phyloP scores from a whole-genome alignment of 225 moss, liverwort and hornwort species.

The Neckera pumila region DNA sequence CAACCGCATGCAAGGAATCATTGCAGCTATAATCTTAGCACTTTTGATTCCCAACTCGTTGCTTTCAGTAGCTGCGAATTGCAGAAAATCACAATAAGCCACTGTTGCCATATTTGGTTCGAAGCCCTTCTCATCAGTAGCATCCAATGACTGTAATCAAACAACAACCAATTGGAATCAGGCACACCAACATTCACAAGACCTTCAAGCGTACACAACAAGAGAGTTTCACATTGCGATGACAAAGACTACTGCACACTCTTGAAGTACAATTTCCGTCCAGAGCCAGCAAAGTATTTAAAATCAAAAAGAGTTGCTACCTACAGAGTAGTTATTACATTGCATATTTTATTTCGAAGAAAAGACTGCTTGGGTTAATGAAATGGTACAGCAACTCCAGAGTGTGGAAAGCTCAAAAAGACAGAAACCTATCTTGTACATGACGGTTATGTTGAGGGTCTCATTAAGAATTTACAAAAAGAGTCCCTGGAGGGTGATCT shows the following conservation, averaged over 20 bases:
- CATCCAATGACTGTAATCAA: slow-evolving; percentile 24
- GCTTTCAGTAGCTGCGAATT: slow-evolving; percentile 32
- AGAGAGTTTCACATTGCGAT: background rate
- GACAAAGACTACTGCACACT: background rate
- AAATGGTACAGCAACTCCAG: background rate
- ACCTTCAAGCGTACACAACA: background rate
- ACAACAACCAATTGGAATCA: background rate
- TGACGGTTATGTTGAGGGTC: background rate
- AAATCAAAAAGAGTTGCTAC: background rate
- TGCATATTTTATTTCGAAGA: background rate
- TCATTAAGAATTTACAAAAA: background rate
- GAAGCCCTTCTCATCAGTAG: background rate
- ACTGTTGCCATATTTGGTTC: slow-evolving; percentile 49
- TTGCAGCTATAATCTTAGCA: slow-evolving; percentile 72
- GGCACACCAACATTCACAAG: background rate
- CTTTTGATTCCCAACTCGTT: slow-evolving; percentile 1
- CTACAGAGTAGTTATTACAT: background rate
- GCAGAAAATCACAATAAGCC: slow-evolving; percentile 68
- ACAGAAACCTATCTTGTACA: background rate
- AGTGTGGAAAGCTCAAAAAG: background rate
- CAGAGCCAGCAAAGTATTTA: background rate
- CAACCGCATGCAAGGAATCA: slow-evolving; percentile 88
- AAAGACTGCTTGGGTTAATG: background rate
- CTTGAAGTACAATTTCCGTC: background rate
- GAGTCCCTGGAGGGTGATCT: background rate